These are phyloP conservation scores for Dentipellis sp. DNA, from an alignment of 768 basidiomycete species.

Conservation along the genomic window DNA sequence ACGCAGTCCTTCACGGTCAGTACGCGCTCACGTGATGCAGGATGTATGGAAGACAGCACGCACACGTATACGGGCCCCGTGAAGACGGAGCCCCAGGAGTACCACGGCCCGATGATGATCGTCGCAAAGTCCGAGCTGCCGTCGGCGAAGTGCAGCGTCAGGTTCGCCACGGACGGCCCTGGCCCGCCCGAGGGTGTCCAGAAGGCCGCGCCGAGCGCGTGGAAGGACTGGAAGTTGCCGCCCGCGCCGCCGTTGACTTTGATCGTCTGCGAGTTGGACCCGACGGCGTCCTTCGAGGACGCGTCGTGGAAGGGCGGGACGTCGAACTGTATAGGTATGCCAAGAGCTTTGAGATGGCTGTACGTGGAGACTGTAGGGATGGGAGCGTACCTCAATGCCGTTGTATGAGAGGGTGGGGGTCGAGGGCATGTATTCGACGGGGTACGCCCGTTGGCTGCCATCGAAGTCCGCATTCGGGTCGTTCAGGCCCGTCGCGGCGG, in stretches of 20 bases:
- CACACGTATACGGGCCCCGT: slow-evolving; percentile 25
- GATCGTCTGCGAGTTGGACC: slow-evolving; percentile 4
- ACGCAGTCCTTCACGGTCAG: too few species aligned
- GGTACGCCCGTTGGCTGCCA: slow-evolving; percentile 9
- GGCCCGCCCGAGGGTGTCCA: not conserved
- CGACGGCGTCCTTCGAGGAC: slow-evolving; percentile 2
- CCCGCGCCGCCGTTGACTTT: not conserved
- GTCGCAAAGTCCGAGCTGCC: not conserved
- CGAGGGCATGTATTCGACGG: slow-evolving; percentile 5
- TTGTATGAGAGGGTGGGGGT: slow-evolving; percentile 2
- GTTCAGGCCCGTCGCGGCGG: slow-evolving; percentile 6
- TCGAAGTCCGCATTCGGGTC: slow-evolving; percentile 6
- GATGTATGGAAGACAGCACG: too few species aligned
- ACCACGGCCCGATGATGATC: slow-evolving; percentile 9
- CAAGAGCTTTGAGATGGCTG: not conserved
- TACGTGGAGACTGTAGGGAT: not conserved
- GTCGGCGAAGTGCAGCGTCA: slow-evolving; percentile 9
- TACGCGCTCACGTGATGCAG: not conserved
- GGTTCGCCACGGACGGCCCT: not conserved
- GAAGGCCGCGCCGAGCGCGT: slow-evolving; percentile 3
- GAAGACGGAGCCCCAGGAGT: slow-evolving; percentile 1
- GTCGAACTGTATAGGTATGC: slow-evolving; percentile 1
- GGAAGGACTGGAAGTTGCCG: slow-evolving; percentile 4
- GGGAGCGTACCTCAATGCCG: slow-evolving; percentile 5
- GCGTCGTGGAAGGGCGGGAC: slow-evolving; percentile 6